Conservation (phyloP, 2,329 filamentous ascomycete genomes). For the Xylaria arbuscula region DNA sequence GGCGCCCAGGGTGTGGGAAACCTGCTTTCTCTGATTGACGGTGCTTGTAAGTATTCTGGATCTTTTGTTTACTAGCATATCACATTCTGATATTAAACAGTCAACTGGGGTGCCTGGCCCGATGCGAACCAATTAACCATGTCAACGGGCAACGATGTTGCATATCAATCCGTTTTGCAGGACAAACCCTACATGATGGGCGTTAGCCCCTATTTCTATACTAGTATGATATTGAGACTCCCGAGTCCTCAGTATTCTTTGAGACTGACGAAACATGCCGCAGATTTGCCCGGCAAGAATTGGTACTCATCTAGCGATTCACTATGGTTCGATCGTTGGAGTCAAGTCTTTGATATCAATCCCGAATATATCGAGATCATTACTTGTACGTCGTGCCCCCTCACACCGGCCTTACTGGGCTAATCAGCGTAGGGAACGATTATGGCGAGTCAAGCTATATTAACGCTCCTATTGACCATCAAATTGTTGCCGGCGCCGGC, state of each 20-base stretch:
- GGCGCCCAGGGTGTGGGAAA: slow-evolving; percentile 51
- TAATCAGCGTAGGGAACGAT: slow-evolving; percentile 60
- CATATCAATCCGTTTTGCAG: slow-evolving; percentile 53
- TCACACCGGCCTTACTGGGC: not conserved
- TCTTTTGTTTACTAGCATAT: not conserved
- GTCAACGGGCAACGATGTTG: slow-evolving; percentile 53
- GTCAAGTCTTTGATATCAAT: slow-evolving; percentile 60
- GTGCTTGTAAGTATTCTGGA: slow-evolving; percentile 44
- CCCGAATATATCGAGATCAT: slow-evolving; percentile 67
- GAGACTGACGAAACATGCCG: slow-evolving; percentile 11
- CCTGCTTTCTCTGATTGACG: slow-evolving; percentile 45
- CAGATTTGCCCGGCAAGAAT: slow-evolving; percentile 62
- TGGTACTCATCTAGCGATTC: slow-evolving; percentile 66
- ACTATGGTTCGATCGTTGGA: slow-evolving; percentile 67
- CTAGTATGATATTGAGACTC: slow-evolving; percentile 43
- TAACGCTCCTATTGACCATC: slow-evolving; percentile 55
- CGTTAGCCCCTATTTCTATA: slow-evolving; percentile 56
- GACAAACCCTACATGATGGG: slow-evolving; percentile 64
- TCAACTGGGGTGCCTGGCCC: slow-evolving; percentile 64
- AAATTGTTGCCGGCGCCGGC: slow-evolving; percentile 60
- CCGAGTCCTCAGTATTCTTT: not conserved
- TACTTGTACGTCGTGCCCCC: slow-evolving; percentile 56
- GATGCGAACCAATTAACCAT: slow-evolving; percentile 54
- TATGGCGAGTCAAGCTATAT: slow-evolving; percentile 71
- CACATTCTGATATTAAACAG: slow-evolving; percentile 45